Evolutionary conservation across 2,329 filamentous ascomycete genomes (phyloP).

Genomic region (Aspergillus hiratsukae): DNA sequence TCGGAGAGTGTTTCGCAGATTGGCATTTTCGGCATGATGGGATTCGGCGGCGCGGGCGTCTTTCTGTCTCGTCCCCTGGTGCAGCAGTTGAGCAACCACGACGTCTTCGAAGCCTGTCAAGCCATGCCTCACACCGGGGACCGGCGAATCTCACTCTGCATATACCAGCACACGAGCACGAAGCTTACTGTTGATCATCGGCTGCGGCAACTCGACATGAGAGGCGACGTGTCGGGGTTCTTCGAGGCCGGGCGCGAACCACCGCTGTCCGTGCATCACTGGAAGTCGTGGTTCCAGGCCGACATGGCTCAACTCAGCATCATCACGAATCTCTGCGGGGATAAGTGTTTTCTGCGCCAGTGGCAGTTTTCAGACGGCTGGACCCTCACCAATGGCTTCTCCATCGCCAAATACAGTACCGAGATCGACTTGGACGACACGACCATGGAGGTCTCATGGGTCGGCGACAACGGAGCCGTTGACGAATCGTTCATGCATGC

Average conservation of each 20-base stretch:
- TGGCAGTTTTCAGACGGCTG: constrained; percentile 46
- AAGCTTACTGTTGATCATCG: constrained; percentile 53
- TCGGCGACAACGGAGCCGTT: constrained; percentile 40
- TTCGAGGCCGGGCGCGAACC: constrained; percentile 52
- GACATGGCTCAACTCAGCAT: constrained; percentile 50
- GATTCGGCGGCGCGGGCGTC: constrained; percentile 57
- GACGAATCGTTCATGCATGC: constrained; percentile 48
- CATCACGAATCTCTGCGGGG: constrained; percentile 52
- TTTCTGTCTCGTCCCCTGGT: constrained; percentile 55
- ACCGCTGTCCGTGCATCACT: constrained; percentile 59
- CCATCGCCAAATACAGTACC: constrained; percentile 49
- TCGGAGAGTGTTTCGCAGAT: constrained; percentile 55
- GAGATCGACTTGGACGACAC: constrained; percentile 43
- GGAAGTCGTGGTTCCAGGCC: constrained; percentile 56
- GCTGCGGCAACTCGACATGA: constrained; percentile 56
- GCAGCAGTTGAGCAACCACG: constrained; percentile 39
- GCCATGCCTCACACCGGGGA: constrained; percentile 48
- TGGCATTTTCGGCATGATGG: constrained; percentile 53
- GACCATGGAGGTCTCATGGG: constrained; percentile 52
- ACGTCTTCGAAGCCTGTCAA: constrained; percentile 48
- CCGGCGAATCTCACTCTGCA: constrained; percentile 54
- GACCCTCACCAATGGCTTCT: constrained; percentile 59
- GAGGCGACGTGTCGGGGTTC: constrained; percentile 53
- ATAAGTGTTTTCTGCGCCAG: constrained; percentile 53
- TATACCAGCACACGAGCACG: constrained; percentile 52